Base-by-base conservation (phyloP, 441 rosid species). In the Gossypium davidsonii region DNA sequence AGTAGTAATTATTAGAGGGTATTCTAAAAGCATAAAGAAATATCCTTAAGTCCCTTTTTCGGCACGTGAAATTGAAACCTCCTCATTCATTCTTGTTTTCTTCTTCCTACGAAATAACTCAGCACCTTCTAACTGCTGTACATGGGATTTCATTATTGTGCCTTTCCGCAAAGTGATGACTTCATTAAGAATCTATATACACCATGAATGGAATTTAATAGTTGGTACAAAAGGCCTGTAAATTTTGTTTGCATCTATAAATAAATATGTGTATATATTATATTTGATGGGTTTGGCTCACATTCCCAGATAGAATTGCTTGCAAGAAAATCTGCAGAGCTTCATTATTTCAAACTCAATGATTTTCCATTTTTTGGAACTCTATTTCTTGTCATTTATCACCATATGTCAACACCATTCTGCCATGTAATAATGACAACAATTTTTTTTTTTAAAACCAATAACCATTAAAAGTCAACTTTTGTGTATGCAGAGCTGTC, bases 121-220 rank as follows among this genome's bases (percentile, higher is more conserved):
- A 18, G 73, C 75, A 76, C 10, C 67, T 76, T 79, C 70, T 74
- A 46, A 74, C 67, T 80, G 67, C 57, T 53, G 66, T 52, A 58
- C 48, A 1, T 8, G n/a, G 64, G 77, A 69, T 11, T 59, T 77
- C 14, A 74, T 74, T 48, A 55, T 53, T 72, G 58, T 6, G 55
- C 17, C 25, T 68, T 80, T 56, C 28, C 72, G 60, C 51, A 73
- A 59, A 44, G 51, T 52, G 48, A 34, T 52, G 48, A 34, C 39
- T 34, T 34, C 8, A 34, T 34, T 34, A 6, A 34, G 39, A 34
- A 34, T 34, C 39, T 34, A 6, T 34, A 34, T 6, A 44, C 34
- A 65, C 52, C 58, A 51, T 46, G 20, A 61, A 74, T 42, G 18
- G 69, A 70, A 65, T 25, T 51, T 78, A 64, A 76, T 72, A 31